A percentile compares a stretch with the other conserved stretches of the same genome.
Conservation (phyloP, 2,329 filamentous ascomycete species). For the Juglanconis oblonga region DNA sequence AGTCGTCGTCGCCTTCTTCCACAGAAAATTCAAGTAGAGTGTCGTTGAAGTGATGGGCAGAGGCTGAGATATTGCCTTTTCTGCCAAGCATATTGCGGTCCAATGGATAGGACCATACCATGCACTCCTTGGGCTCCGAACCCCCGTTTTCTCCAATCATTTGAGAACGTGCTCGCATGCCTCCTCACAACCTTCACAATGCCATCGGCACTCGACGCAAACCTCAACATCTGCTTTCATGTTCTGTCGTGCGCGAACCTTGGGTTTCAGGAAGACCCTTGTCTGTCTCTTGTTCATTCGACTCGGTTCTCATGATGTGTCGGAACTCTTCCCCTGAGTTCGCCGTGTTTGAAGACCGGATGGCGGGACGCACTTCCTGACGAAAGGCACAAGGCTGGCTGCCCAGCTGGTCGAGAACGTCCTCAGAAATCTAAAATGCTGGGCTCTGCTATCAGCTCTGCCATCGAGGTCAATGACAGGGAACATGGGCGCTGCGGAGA, state of each 20-base stretch:
- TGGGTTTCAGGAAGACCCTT: neutral
- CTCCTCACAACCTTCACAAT: neutral
- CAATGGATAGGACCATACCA: neutral
- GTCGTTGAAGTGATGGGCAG: neutral
- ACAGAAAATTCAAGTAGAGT: neutral
- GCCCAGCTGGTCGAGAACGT: neutral
- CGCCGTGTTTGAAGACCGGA: neutral
- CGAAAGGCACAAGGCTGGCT: neutral
- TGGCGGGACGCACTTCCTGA: neutral
- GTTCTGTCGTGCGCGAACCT: neutral
- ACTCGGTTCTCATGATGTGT: neutral
- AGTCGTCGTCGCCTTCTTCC: neutral
- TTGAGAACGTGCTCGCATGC: conserved; percentile 13
- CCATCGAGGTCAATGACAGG: neutral
- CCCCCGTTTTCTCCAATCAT: conserved; percentile 12
- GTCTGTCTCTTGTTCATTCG: neutral
- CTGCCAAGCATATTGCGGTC: conserved; percentile 2
- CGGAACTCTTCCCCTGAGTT: neutral
- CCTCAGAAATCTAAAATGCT: neutral
- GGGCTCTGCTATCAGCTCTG: neutral
- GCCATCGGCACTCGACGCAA: neutral
- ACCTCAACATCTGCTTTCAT: neutral
- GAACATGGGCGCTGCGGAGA: neutral
- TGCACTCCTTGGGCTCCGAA: neutral
- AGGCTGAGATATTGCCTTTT: conserved; percentile 5